Conservation (phyloP, 192 early-diverging fungal species). For the Gaertneriomyces semiglobifer region DNA sequence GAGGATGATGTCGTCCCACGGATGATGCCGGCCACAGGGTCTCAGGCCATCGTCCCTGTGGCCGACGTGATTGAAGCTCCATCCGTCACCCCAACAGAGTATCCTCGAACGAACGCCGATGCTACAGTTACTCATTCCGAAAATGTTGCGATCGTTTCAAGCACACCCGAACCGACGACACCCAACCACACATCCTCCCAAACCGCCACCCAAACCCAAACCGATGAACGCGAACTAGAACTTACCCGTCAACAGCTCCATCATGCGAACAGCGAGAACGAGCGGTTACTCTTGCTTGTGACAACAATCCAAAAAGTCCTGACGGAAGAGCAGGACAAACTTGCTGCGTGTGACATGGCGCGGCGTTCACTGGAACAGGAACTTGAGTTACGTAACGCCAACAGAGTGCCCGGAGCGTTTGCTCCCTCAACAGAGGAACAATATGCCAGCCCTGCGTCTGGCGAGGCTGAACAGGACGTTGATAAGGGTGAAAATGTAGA, state of each 20-base stretch:
- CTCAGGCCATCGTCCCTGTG: too few species aligned
- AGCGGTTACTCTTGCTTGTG: not conserved
- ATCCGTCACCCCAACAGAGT: too few species aligned
- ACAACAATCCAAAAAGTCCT: conserved; percentile 2
- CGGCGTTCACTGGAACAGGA: not conserved
- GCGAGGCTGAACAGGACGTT: not conserved
- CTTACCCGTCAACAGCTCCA: not conserved
- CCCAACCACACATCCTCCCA: too few species aligned
- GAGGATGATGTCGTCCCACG: too few species aligned
- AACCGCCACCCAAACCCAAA: too few species aligned
- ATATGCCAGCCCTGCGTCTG: not conserved
- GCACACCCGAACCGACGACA: too few species aligned
- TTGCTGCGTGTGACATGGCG: conserved; percentile 5
- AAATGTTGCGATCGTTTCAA: too few species aligned
- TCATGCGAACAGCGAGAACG: conserved; percentile 4
- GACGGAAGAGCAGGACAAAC: not conserved
- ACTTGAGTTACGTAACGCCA: not conserved
- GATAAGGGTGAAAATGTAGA: not conserved
- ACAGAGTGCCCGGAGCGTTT: not conserved
- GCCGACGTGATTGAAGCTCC: too few species aligned
- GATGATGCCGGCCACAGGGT: too few species aligned
- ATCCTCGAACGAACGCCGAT: too few species aligned
- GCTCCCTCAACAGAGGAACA: not conserved
- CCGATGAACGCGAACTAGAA: not conserved
- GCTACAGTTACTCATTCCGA: too few species aligned